Base-by-base conservation (phyloP, 1,284 basidiomycete genomes). In the Anthracocystis walkeri region DNA sequence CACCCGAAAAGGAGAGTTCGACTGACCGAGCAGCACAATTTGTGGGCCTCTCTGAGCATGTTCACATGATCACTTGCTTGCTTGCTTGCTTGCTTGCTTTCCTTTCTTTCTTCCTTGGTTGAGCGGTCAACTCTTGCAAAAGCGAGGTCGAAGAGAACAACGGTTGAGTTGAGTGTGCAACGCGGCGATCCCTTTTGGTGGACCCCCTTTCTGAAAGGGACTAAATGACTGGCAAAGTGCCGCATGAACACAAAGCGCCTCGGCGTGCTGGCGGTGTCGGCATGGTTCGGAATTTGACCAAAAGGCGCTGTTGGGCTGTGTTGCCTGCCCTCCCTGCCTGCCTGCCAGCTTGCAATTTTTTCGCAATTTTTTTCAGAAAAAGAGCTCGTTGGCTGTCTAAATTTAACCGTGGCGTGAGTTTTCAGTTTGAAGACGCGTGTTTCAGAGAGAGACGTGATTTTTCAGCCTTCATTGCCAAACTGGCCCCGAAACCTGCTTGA, bases 201-300 rank as follows among this genome's bases (percentile, higher is more conserved):
- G 10, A 38, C 14, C 3, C 35, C 35, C 35, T 12, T 14, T 25
- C 7, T 10, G 3, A 10, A 16, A 48, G 5, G 5, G 23, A 46
- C 46, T 20, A 49, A 49, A 49, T 49, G 29, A 49, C 48, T 49
- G 48, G 27, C 18, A 31, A 31, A 49, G 48, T 49, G 48, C 48
- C 48, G n/a, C 2, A 16, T 4, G 3, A 38, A 16, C 14, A 38
- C 10, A 20, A n/a, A 3, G 27, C 6, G 45, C 27, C 25, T 48
- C 27, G 42, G 42, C 42, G 42, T 45, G 42, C 42, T 45, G 42
- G 42, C 42, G 44, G 12, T 12, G 11, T 23, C n/a, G 44, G 25
- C 42, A 44, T 44, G 23, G 14, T 16, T 45, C 16, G 44, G 33
- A 35, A 45, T 25, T 25, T 21, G 42, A 44, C n/a, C 20, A 44